These are phyloP conservation scores for Solanum appendiculatum DNA, from an alignment of 257 asterid genomes.

Conservation along the genomic window DNA sequence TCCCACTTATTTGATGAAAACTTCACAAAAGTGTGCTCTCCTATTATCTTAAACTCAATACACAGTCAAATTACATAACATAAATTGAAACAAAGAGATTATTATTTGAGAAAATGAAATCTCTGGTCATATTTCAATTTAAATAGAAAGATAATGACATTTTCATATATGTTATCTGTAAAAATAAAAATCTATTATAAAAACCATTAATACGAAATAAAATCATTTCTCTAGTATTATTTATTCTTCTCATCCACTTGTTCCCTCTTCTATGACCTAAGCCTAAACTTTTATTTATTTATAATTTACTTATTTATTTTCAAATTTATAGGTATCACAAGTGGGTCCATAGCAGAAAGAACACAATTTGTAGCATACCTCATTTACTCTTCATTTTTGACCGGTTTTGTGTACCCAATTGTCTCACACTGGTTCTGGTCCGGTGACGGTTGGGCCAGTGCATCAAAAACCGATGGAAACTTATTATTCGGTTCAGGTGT, in stretches of 20 bases:
- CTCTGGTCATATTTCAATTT: not conserved
- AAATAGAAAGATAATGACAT: too few relatives aligned
- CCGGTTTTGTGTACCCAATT: slow-evolving; percentile 83
- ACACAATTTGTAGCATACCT: slow-evolving; percentile 81
- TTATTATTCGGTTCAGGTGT: slow-evolving; percentile 73
- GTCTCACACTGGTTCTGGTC: slow-evolving; percentile 96
- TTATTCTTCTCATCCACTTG: not conserved
- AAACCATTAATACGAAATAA: too few relatives aligned
- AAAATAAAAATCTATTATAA: too few relatives aligned
- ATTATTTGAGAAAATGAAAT: not conserved
- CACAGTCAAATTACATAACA: not conserved
- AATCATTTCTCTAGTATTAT: not conserved
- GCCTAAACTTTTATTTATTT: not conserved
- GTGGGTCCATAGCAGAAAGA: slow-evolving; percentile 84
- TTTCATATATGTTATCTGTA: too few relatives aligned
- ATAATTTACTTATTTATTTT: not conserved
- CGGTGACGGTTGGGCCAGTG: slow-evolving; percentile 81
- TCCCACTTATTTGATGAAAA: not conserved
- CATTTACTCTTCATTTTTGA: slow-evolving; percentile 63
- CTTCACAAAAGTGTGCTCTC: not conserved
- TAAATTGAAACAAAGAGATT: not conserved
- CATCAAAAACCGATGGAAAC: slow-evolving; percentile 13
- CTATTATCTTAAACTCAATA: not conserved
- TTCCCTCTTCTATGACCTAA: not conserved
- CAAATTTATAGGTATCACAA: slow-evolving; percentile 27